Percentiles rank a stretch among this genome's conserved stretches.
Conservation (phyloP, 2,329 filamentous ascomycete species). For the Fusarium proliferatum region DNA sequence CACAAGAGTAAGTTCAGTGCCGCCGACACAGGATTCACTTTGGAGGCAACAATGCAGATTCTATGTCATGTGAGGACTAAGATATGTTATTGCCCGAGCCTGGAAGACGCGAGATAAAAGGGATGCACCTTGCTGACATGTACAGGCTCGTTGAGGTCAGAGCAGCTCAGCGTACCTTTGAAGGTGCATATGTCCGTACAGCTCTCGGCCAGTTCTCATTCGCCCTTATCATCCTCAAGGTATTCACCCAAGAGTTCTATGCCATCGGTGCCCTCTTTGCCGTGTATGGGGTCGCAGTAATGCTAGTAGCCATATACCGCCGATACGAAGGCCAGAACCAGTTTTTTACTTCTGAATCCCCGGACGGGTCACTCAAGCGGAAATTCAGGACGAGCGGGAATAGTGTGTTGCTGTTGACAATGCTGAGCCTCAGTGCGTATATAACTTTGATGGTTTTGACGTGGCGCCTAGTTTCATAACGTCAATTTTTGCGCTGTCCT, state of each 20-base stretch:
- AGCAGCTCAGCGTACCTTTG: constrained; percentile 94
- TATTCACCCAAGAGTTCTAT: constrained; percentile 97
- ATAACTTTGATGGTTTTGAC: constrained; percentile 67
- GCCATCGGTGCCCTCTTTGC: constrained; percentile 96
- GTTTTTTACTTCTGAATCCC: constrained; percentile 74
- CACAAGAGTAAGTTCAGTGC: constrained; percentile 71
- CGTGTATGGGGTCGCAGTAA: constrained; percentile 85
- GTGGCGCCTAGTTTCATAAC: constrained; percentile 54
- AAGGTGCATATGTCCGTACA: constrained; percentile 95
- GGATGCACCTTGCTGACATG: not conserved
- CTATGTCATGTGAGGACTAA: not conserved
- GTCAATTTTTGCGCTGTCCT: not conserved
- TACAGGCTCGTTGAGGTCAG: constrained; percentile 87
- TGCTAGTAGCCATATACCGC: constrained; percentile 85
- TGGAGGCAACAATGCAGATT: not conserved
- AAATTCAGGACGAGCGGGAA: constrained; percentile 74
- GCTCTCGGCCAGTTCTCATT: constrained; percentile 96
- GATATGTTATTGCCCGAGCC: not conserved
- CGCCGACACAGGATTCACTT: not conserved
- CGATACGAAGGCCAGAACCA: constrained; percentile 93
- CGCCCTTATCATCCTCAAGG: constrained; percentile 87
- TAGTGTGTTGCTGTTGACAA: constrained; percentile 68
- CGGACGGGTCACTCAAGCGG: constrained; percentile 52
- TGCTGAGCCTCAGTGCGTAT: constrained; percentile 68
- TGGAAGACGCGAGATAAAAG: not conserved